Conservation (phyloP, 176 grass and related monocot species). For the Zoysia pacifica region DNA sequence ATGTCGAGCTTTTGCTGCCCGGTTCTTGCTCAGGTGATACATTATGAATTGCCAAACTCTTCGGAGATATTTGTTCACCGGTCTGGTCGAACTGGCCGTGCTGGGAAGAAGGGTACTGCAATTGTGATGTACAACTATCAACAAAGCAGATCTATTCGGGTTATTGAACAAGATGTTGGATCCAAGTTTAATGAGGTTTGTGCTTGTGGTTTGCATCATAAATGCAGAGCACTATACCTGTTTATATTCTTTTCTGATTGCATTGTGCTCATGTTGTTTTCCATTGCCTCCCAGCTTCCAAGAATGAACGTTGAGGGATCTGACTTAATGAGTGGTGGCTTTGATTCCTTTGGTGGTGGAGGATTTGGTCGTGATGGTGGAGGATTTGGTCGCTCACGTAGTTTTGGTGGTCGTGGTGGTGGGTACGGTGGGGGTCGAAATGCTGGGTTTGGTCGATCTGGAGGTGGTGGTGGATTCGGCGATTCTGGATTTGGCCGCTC, state of each 20-base stretch:
- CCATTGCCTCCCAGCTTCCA: constrained; percentile 57
- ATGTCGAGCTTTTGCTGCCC: neutral
- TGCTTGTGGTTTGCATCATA: neutral
- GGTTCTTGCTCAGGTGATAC: constrained; percentile 66
- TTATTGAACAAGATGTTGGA: constrained; percentile 77
- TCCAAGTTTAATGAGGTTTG: constrained; percentile 75
- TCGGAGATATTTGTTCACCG: constrained; percentile 94
- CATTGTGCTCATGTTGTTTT: constrained; percentile 27
- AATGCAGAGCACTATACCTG: neutral
- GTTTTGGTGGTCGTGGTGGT: constrained; percentile 49
- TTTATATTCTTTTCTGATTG: constrained; percentile 5
- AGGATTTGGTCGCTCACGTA: neutral
- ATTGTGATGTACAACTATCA: constrained; percentile 69
- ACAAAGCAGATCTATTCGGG: constrained; percentile 62
- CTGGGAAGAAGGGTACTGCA: constrained; percentile 90
- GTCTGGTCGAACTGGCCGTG: constrained; percentile 94
- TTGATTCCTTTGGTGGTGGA: constrained; percentile 56
- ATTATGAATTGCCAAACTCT: constrained; percentile 88
- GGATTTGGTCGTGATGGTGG: constrained; percentile 45
- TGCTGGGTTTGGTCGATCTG: constrained; percentile 41
- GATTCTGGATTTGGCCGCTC: constrained; percentile 45
- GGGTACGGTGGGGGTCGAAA: constrained; percentile 27
- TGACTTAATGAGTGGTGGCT: constrained; percentile 59
- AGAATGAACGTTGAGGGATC: constrained; percentile 70
- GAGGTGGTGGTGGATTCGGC: constrained; percentile 44